Base-by-base conservation (phyloP, 257 asterid species). In the Primulina eburnea region DNA sequence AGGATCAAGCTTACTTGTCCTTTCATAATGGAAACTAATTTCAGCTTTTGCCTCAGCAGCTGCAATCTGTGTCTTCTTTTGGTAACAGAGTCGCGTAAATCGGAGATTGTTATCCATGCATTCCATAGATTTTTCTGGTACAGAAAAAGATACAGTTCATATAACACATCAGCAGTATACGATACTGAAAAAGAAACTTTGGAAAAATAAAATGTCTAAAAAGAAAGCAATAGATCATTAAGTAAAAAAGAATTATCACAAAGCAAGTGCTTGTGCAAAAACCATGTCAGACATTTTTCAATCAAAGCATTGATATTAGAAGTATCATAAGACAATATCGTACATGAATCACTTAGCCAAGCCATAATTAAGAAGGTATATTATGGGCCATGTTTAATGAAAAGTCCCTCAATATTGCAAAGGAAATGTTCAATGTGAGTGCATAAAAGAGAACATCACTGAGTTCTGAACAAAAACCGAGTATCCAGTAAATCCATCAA, bases 81-180 rank as follows among this genome's bases (percentile, higher is more conserved):
- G 70, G 98, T 87, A 84, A 93, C 93, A 29, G 89, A 81, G 67
- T 90, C 98, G 18, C 98, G 90, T 38, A 90, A 80, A 78, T 90
- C 92, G 61, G 97, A 93, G 77, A 90, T 90, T 73, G 90, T 87
- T 81, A 93, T 93, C 97, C 96, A 88, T 8, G 97, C 97, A 57
- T 89, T 89, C 98, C 98, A 90, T 58, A 93, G 86, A 75, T 81
- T 80, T 81, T 83, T 90, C 98, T 93, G 90, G 76, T 61, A 73
- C 56, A 74, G 61, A 56, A 10, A 75, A 43, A 38, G 53, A 32
- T 55, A 50, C 57, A 43, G 64, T 34, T 72, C 34, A 61, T 57
- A 50, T 66, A 66, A 38, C 60, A 30, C 12, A 38, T 60, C 5
- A 24, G 78, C 35, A 40, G 60, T 33, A 68, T 7, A 17, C n/a